phyloP scores from a whole-genome alignment of 2,329 filamentous ascomycete species.

The Juglanconis juglandina region DNA sequence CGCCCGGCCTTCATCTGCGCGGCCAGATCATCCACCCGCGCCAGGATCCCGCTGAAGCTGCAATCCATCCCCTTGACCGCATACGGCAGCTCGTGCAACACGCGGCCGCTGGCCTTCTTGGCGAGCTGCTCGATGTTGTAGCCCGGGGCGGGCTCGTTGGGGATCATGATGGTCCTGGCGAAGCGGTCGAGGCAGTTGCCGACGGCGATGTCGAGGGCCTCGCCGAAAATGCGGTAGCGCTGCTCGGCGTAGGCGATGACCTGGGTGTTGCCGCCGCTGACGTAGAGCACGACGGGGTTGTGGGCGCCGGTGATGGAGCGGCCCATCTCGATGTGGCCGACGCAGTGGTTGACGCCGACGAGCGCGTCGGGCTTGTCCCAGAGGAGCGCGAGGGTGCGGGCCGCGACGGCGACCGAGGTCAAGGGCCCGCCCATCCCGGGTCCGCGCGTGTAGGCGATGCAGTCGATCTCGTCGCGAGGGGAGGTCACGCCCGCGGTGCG shows the following conservation, averaged over 20 bases:
- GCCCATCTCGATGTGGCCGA: constrained; percentile 99
- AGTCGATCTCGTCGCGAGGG: constrained; percentile 65
- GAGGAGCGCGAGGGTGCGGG: constrained; percentile 74
- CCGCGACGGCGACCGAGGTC: constrained; percentile 79
- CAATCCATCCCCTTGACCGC: constrained; percentile 99
- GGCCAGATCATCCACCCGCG: constrained; percentile 76
- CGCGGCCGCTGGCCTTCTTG: constrained; percentile 57
- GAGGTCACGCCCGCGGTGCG: constrained; percentile 60
- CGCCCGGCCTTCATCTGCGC: constrained; percentile 54
- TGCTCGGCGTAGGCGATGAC: constrained; percentile 62
- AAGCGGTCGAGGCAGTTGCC: constrained; percentile 97
- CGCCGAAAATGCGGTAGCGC: constrained; percentile 95
- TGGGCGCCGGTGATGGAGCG: constrained; percentile 83
- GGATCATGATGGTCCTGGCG: constrained; percentile 83
- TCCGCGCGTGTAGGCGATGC: constrained; percentile 92
- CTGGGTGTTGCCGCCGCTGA: constrained; percentile 62
- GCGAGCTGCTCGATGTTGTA: constrained; percentile 98
- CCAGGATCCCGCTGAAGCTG: constrained; percentile 89
- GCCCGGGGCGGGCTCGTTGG: constrained; percentile 92
- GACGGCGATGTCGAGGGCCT: constrained; percentile 95
- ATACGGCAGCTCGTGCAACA: constrained; percentile 85
- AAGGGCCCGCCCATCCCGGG: constrained; percentile 96
- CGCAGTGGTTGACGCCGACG: constrained; percentile 95
- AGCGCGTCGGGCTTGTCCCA: constrained; percentile 73
- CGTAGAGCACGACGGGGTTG: constrained; percentile 94